Evolutionary conservation across 768 basidiomycete genomes (phyloP), one percentile per base, ranked within the genome.

Genomic region (Tricholoma sp.): DNA sequence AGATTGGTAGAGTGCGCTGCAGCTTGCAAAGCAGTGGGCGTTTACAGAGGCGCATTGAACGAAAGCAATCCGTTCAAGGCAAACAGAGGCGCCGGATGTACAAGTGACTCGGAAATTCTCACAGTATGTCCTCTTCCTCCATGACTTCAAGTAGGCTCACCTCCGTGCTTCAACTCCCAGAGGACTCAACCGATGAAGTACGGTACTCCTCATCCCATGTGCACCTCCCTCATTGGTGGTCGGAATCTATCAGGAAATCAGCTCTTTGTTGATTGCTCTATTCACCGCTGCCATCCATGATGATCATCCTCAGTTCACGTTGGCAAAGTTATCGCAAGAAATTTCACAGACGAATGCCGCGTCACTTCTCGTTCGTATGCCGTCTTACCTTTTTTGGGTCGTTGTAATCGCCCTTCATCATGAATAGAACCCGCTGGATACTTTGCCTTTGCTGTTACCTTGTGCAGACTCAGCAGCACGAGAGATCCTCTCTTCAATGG

Each of bases 371-470:
- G 67, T 69, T 52, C 49, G 58, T 63, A 32, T 8, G 15, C 31
- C 24, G 20, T 29, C 24, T 18, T 3, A n/a, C 41, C 28, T 32
- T 49, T 10, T 6, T 37, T 32, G 20, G 17, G 49, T 15, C 28
- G 15, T 53, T 47, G 17, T 50, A 37, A 36, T 28, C n/a, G 8
- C 41, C 55, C 29, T 17, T 20, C 18, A 37, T 54, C 41, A 42
- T 17, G 45, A 60, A 55, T 57, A 81, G 80, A 78, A 80, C 64
- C 73, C 79, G 2, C 64, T 83, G 54, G 68, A 75, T 53, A 61
- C 69, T 6, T 51, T 82, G n/a, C 75, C 79, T 1, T 50, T 71
- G 11, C 62, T 82, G 0, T 53, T 82, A 15, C 65, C 66, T n/a
- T 74, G 65, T 55, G 59, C 59, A 15, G 73, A 79, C 56, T 65